Evolutionary conservation across 1,284 basidiomycete species (phyloP).

Genomic region (Fistulina hepatica): DNA sequence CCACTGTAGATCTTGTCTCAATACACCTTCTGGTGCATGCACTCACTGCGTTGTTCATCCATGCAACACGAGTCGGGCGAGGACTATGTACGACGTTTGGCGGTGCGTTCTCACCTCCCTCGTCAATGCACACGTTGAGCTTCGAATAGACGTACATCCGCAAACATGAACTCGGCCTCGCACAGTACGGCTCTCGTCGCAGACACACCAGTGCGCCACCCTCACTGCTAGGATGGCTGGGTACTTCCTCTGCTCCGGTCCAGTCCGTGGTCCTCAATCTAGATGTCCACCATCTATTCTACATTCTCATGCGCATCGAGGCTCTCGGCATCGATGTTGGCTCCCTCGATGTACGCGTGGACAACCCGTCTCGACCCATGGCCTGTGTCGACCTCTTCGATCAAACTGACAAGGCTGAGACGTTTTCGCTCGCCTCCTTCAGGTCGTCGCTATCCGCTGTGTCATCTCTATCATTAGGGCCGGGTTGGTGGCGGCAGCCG

Average conservation of each 20-base stretch:
- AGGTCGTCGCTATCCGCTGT: conserved; percentile 71
- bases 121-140: too few relatives aligned
- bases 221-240: conserved; percentile 51
- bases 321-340: conserved; percentile 66
- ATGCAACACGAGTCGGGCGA: conserved; percentile 64
- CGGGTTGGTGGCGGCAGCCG: conserved; percentile 58
- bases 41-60: conserved; percentile 11
- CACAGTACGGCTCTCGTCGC: conserved; percentile 41
- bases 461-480: conserved; percentile 62
- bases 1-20: too few relatives aligned
- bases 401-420: conserved; percentile 54
- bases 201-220: conserved; percentile 33
- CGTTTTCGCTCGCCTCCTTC: conserved; percentile 69
- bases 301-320: conserved; percentile 79
- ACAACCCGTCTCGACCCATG: conserved; percentile 62
- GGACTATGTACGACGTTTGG: conserved; percentile 57
- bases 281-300: conserved; percentile 80
- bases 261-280: conserved; percentile 52
- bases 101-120: too few relatives aligned
- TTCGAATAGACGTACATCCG: conserved; percentile 63
- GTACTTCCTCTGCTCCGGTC: conserved; percentile 22
- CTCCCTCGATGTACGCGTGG: conserved; percentile 68
- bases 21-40: too few relatives aligned
- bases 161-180: conserved; percentile 57
- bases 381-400: conserved; percentile 56